Evolutionary conservation across 2,329 filamentous ascomycete species (phyloP).

Genomic region (Colletotrichum brevisporum): DNA sequence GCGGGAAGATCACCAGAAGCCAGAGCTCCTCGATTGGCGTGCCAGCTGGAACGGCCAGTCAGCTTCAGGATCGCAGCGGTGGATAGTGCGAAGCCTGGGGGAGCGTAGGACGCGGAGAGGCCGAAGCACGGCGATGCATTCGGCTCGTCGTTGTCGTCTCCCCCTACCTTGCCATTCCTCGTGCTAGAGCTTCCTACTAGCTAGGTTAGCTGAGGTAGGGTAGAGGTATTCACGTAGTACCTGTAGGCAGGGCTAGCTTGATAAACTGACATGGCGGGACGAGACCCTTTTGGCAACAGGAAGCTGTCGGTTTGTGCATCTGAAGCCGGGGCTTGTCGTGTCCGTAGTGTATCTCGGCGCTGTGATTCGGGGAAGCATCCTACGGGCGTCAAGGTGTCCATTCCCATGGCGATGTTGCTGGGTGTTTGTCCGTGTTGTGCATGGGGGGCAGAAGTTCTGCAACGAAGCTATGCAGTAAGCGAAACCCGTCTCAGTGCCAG

Average conservation of each 20-base stretch:
- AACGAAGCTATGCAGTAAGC: conserved; percentile 21
- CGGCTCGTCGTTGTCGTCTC: conserved; percentile 1
- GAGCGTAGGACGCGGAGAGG: conserved; percentile 14
- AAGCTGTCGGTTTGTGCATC: conserved; percentile 12
- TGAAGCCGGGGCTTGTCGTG: conserved; percentile 22
- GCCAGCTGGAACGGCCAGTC: background rate
- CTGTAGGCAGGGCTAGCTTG: conserved; percentile 8
- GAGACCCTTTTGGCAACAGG: conserved; percentile 12
- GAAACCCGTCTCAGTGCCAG: conserved; percentile 7
- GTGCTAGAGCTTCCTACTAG: too few relatives aligned
- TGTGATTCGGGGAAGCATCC: conserved; percentile 28
- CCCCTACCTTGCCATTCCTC: background rate
- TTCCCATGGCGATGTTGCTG: background rate
- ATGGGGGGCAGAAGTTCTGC: conserved; percentile 23
- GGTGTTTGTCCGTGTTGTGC: conserved; percentile 24
- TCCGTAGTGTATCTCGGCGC: background rate
- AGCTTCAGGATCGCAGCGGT: background rate
- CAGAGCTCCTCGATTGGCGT: conserved; percentile 9
- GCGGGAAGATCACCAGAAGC: conserved; percentile 22
- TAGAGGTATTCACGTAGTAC: background rate
- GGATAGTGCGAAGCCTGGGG: background rate
- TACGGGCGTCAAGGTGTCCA: conserved; percentile 19
- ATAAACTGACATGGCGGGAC: conserved; percentile 17
- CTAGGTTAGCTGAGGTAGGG: too few relatives aligned
- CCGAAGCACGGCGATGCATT: conserved; percentile 28